Conservation (phyloP, 345 rosid species). For the Citrus mangshanensis region DNA sequence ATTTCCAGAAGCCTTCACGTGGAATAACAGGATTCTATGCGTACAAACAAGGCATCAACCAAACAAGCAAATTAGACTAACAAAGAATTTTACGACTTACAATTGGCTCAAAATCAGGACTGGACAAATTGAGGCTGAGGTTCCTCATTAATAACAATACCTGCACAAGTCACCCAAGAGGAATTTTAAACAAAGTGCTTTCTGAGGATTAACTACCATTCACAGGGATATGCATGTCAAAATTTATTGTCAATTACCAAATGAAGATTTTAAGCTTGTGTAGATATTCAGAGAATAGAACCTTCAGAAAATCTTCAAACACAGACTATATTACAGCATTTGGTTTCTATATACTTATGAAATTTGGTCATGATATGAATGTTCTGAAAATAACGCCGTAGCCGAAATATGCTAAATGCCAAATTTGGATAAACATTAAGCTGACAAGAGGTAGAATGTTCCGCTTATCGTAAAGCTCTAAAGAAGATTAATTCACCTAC, state of each 20-base stretch:
- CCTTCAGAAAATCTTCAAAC: not conserved
- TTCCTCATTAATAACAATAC: constrained; percentile 88
- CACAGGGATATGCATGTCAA: not conserved
- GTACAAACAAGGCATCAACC: not conserved
- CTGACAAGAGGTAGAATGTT: not conserved
- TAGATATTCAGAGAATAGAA: not conserved
- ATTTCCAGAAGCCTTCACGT: not conserved
- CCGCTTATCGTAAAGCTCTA: not conserved
- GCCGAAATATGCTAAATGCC: not conserved
- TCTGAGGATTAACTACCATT: not conserved
- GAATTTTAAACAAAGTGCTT: not conserved
- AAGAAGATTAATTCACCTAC: not conserved
- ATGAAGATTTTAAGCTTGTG: not conserved
- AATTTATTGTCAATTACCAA: not conserved
- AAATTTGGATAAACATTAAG: not conserved
- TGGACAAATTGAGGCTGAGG: constrained; percentile 78
- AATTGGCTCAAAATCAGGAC: constrained; percentile 79
- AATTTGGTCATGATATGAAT: not conserved
- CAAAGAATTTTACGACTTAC: constrained; percentile 42
- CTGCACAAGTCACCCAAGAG: constrained; percentile 40
- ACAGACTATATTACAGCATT: not conserved
- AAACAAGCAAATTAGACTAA: not conserved
- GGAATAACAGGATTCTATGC: not conserved
- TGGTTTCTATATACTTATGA: not conserved
- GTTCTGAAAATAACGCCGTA: not conserved